Conservation (phyloP, 2,329 filamentous ascomycete species). For the Lachnellula suecica region DNA sequence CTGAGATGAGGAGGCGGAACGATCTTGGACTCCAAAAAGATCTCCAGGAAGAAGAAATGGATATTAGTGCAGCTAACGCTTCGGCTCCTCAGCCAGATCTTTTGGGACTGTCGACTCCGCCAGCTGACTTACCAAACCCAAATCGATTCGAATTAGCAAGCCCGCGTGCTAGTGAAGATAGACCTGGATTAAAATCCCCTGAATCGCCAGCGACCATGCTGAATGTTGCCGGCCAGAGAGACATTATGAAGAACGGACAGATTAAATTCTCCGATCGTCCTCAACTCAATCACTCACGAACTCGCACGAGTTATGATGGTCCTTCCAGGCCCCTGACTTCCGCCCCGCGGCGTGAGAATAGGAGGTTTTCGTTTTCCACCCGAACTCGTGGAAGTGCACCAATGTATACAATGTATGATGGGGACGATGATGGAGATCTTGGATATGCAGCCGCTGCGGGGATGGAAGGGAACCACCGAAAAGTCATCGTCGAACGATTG, state of each 20-base stretch:
- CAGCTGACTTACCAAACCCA: slow-evolving; percentile 68
- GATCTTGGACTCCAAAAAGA: slow-evolving; percentile 45
- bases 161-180: slow-evolving; percentile 33
- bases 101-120: slow-evolving; percentile 52
- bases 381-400: slow-evolving; percentile 31
- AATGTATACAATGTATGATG: slow-evolving; percentile 55
- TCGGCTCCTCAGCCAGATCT: slow-evolving; percentile 63
- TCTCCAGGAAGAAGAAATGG: slow-evolving; percentile 78
- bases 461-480: slow-evolving; percentile 86
- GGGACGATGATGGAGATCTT: slow-evolving; percentile 87
- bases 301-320: slow-evolving; percentile 35
- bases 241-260: slow-evolving; percentile 19
- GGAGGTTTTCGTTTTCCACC: slow-evolving; percentile 40
- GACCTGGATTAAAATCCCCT: slow-evolving; percentile 15
- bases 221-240: slow-evolving; percentile 12
- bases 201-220: slow-evolving; percentile 17
- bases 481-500: slow-evolving; percentile 93
- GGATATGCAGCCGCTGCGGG: slow-evolving; percentile 93
- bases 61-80: slow-evolving; percentile 73
- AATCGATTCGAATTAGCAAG: slow-evolving; percentile 70
- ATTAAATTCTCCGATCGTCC: slow-evolving; percentile 31
- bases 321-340: slow-evolving; percentile 25
- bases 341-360: slow-evolving; percentile 15
- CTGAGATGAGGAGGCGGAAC: slow-evolving; percentile 74
- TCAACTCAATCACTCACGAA: slow-evolving; percentile 22